Evolutionary conservation across 202 grass and related monocot species (phyloP).

Genomic region (Cymbopogon flexuosus): DNA sequence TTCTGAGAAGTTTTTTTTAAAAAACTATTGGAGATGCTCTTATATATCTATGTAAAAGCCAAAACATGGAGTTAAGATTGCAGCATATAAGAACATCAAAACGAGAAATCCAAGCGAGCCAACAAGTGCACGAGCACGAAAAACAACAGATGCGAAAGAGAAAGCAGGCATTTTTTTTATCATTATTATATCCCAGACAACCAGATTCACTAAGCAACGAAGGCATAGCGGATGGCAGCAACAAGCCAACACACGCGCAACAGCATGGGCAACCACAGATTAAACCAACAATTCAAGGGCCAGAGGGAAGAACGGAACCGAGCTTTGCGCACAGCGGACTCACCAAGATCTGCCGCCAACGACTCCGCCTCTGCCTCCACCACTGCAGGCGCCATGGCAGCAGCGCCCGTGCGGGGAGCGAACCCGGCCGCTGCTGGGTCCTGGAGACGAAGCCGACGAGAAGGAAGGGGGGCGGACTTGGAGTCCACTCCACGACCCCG

Average conservation of each 20-base stretch:
- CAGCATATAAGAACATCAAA: background rate
- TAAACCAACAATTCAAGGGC: background rate
- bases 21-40: too few species aligned
- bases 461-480: background rate
- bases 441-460: background rate
- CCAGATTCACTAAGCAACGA: background rate
- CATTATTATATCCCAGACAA: too few species aligned
- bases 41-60: too few species aligned
- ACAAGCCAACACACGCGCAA: background rate
- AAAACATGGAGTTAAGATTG: background rate
- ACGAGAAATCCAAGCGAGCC: background rate
- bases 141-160: background rate
- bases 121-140: background rate
- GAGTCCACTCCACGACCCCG: background rate
- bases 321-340: background rate
- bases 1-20: too few species aligned
- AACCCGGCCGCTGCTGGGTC: background rate
- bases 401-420: background rate
- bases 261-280: background rate
- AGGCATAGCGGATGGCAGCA: background rate
- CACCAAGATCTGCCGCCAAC: conserved; percentile 4
- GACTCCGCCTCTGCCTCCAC: background rate
- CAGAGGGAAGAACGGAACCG: background rate
- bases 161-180: background rate
- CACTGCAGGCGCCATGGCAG: background rate